Evolutionary conservation across 1,139 yeast genomes (phyloP).

Genomic region (Wickerhamomyces sp.): DNA sequence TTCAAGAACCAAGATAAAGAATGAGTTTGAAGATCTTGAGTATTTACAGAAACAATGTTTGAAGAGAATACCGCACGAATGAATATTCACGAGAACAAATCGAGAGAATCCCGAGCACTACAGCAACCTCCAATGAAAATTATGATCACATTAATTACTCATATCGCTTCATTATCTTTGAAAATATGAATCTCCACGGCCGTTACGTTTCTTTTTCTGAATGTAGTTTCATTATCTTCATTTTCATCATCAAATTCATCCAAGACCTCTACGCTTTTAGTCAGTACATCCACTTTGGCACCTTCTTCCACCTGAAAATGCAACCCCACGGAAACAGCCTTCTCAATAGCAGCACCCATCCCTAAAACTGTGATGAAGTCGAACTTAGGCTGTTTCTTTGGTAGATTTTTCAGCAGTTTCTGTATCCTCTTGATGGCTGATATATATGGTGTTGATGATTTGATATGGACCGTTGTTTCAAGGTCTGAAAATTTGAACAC

Average conservation of each 20-base stretch:
- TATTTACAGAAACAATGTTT: conserved; percentile 38
- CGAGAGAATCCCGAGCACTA: too few species aligned
- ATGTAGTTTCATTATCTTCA: conserved; percentile 29
- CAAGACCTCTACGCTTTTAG: conserved; percentile 56
- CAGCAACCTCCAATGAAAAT: too few species aligned
- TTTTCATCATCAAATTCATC: conserved; percentile 48
- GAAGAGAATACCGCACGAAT: conserved; percentile 4
- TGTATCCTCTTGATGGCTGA: conserved; percentile 56
- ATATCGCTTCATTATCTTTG: conserved; percentile 22
- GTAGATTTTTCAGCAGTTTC: conserved; percentile 35
- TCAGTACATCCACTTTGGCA: conserved; percentile 46
- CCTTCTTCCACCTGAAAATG: conserved; percentile 44
- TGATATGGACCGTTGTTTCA: conserved; percentile 49
- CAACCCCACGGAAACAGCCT: conserved; percentile 47
- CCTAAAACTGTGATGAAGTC: conserved; percentile 52
- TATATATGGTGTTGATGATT: conserved; percentile 55
- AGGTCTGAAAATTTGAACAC: conserved; percentile 33
- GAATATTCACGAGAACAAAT: too few species aligned
- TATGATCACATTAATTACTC: too few species aligned
- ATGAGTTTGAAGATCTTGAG: conserved; percentile 42
- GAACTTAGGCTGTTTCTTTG: conserved; percentile 34
- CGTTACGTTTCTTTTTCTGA: conserved; percentile 51
- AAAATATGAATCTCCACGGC: conserved; percentile 52
- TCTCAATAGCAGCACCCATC: conserved; percentile 63
- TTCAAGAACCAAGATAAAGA: conserved; percentile 32